phyloP scores from a whole-genome alignment of 805 yeast species.

The Sugiyamaella lignohabitans region DNA sequence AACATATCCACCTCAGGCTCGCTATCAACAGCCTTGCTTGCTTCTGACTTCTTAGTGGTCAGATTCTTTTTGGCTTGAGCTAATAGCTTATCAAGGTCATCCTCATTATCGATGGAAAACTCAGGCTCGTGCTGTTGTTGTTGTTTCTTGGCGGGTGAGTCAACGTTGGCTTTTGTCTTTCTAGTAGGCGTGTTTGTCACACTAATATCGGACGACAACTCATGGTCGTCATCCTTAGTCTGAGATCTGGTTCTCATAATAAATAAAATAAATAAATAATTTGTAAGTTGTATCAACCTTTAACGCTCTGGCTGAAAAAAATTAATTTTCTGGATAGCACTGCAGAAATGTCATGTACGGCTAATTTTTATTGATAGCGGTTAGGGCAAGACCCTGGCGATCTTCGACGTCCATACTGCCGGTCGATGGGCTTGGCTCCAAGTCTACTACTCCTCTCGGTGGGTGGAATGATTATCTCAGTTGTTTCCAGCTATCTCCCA shows the following conservation, averaged over 20 bases:
- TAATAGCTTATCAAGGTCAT: conserved; percentile 13
- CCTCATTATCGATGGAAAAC: conserved; percentile 7
- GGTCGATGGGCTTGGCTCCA: not conserved
- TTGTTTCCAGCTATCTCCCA: not conserved
- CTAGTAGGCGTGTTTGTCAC: no score
- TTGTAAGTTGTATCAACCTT: not conserved
- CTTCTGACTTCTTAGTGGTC: no score
- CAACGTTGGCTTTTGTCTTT: no score
- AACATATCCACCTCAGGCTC: no score
- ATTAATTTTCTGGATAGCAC: no score
- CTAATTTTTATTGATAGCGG: not conserved
- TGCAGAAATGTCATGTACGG: no score
- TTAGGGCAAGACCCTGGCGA: not conserved
- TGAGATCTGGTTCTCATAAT: conserved; percentile 3
- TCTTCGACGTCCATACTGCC: not conserved
- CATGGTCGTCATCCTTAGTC: not conserved
- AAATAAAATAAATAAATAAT: not conserved
- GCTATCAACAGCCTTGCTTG: no score
- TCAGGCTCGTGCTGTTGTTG: not conserved
- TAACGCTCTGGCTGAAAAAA: no score
- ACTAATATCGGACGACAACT: no score
- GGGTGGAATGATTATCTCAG: not conserved
- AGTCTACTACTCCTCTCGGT: not conserved
- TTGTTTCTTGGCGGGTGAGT: no score
- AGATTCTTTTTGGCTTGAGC: conserved; percentile 16